These are phyloP conservation scores for Hypoxylon sp. DNA, from an alignment of 2,329 filamentous ascomycete species.

Conservation along the genomic window DNA sequence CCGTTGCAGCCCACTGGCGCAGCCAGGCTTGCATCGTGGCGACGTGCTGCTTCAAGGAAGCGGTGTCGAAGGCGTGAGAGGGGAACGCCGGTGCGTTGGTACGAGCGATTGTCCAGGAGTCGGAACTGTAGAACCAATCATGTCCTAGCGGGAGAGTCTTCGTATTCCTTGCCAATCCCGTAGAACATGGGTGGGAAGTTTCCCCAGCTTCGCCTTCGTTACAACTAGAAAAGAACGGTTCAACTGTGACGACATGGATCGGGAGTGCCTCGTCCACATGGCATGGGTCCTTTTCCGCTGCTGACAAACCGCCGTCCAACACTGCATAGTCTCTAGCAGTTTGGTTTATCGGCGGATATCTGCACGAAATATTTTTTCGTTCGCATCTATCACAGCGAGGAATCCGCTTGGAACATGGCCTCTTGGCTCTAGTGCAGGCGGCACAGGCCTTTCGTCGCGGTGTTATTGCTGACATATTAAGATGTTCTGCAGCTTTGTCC, in stretches of 20 bases:
- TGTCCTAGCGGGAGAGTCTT: constrained; percentile 15
- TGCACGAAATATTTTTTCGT: constrained; percentile 20
- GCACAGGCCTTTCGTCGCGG: constrained; percentile 27
- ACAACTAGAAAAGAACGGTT: constrained; percentile 6
- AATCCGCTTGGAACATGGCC: constrained; percentile 27
- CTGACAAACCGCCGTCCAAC: background rate
- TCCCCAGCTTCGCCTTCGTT: background rate
- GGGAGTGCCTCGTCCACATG: background rate
- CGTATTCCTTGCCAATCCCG: constrained; percentile 13
- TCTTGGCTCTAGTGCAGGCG: constrained; percentile 29
- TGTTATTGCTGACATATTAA: constrained; percentile 2
- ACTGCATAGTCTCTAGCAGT: constrained; percentile 31
- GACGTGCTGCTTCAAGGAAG: constrained; percentile 19
- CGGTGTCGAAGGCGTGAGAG: constrained; percentile 15
- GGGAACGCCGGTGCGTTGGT: constrained; percentile 12
- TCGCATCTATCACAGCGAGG: constrained; percentile 26
- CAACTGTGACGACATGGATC: constrained; percentile 18
- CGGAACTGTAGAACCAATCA: constrained; percentile 26
- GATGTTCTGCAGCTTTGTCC: background rate
- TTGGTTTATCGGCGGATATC: constrained; percentile 26
- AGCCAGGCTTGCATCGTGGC: constrained; percentile 23
- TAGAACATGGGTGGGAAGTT: constrained; percentile 11
- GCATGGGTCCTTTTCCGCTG: background rate
- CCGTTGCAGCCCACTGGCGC: constrained; percentile 26
- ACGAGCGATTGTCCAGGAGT: constrained; percentile 18